Base-by-base conservation (phyloP, 2,329 filamentous ascomycete genomes). In the Fusarium lateritium region DNA sequence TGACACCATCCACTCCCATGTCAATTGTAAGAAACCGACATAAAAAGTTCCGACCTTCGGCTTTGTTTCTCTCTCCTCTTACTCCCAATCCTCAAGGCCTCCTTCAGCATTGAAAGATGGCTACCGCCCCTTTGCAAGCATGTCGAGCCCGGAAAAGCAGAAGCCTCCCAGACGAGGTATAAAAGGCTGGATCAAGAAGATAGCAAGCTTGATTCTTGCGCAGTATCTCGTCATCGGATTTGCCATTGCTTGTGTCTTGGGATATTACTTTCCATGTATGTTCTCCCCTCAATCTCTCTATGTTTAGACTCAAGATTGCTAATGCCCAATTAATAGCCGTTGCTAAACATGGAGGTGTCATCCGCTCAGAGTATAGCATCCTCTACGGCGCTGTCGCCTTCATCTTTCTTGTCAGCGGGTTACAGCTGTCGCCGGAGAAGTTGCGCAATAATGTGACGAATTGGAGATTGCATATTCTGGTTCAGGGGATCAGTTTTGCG, bases 361-460 rank as follows among this genome's bases (percentile, higher is more conserved):
- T 83, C 78, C 86, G 78, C 79, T 89, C 79, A 72, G 87, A 81
- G 78, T 86, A 80, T 81, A 88, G 73, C 80, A 86, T 92, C 55
- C 83, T 92, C 31, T 93, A 93, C 75, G 89, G 90, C 33, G 88
- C 86, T 21, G 89, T 93, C 31, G 88, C 85, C 19, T 79, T 92
- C 72, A 91, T 93, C 71, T 93, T 93, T 77, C 82, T 93, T 58
- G 84, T 92, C 69, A 92, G 90, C 56, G 91, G 91, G 5, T 84
- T 92, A 71, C 91, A 91, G 52, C 86, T 93, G 19, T 84, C 89
- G 9, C 88, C 87, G 0, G 81, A 84, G 34, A 88, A 92, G 70
- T 80, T 93, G 11, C 78, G 86, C 43, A 79, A 83, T 52, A 91
- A 92, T 71, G 83, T 88, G 60, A 83, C 84, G 56, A 90, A 91